A percentile compares a stretch with the other conserved stretches of the same genome.
Evolutionary conservation across 257 asterid species (phyloP).

Genomic region (Capsicum pubescens): DNA sequence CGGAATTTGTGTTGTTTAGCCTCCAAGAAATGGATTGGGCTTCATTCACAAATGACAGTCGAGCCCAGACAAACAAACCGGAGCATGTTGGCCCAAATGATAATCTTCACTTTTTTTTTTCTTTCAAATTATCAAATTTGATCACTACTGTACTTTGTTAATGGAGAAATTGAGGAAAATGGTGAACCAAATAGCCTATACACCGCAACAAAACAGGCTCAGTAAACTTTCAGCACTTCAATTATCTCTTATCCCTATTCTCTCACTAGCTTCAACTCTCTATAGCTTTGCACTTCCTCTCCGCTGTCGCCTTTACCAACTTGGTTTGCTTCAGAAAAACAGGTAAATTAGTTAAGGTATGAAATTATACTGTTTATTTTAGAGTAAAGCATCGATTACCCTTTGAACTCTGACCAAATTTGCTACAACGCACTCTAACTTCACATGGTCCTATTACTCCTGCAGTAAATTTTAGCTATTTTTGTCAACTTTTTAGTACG

Average conservation of each 20-base stretch:
- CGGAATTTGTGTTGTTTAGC: too few species aligned
- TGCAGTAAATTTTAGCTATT: too few species aligned
- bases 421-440: too few species aligned
- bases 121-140: not conserved
- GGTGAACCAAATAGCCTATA: conserved; percentile 71
- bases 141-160: conserved; percentile 13
- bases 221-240: conserved; percentile 53
- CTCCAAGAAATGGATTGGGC: not conserved
- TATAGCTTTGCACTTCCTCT: conserved; percentile 55
- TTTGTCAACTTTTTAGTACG: too few species aligned
- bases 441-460: too few species aligned
- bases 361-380: too few species aligned
- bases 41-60: not conserved
- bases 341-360: conserved; percentile 42
- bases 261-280: conserved; percentile 66
- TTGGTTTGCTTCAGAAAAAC: conserved; percentile 48
- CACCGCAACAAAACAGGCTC: conserved; percentile 52
- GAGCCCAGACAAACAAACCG: too few species aligned
- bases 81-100: not conserved
- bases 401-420: too few species aligned
- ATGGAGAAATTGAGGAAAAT: conserved; percentile 70
- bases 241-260: conserved; percentile 74
- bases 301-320: conserved; percentile 68
- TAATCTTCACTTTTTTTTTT: not conserved
- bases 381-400: too few species aligned